Base-by-base conservation (phyloP, 1,284 basidiomycete species). In the Gomphus sp. region DNA sequence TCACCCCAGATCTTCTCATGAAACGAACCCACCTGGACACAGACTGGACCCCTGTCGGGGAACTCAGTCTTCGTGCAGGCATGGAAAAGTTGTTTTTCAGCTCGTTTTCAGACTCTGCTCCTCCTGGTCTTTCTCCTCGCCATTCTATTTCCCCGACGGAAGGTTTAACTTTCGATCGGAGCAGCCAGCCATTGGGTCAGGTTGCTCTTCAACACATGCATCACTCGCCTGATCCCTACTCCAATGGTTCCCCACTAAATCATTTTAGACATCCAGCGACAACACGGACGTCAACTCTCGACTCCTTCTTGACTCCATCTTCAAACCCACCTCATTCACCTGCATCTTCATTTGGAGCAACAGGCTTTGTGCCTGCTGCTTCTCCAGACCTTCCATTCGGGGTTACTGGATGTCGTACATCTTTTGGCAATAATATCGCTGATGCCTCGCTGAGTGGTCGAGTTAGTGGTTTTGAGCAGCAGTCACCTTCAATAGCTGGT, bases 1-100 rank as follows among this genome's bases (percentile, higher is more conserved):
- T 99, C 70, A 78, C 82, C n/a, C 76, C 85, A 50, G 86, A 92
- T 62, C 78, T 98, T 34, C 82, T 91, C 39, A 86, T 96, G 80
- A 91, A 88, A 67, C 85, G 93, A 53, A 84, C 79, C 11, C 76
- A 80, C 63, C 65, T 86, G 53, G 87, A 91, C 67, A 65, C 66
- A 9, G 79, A 84, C 8, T 91, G 85, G 84, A 79, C 74, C 52
- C 73, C 84, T 55, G 80, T 90, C 7, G 79, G 77, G 59, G 80
- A 81, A 54, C 74, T 89, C 45, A 70, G 75, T 51, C 73, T 74
- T 55, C 79, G 76, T 34, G 77, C 78, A 37, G 76, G 73, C 8
- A 76, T 76, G 44, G 76, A 76, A 47, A 83, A 80, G 63, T 73
- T 89, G 14, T 91, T 91, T 70, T 72, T 89, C 43, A 78, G 80